Evolutionary conservation across 139 green algal genomes (phyloP), one percentile per base, ranked within the genome.

Genomic region (Coccomyxa sp.): DNA sequence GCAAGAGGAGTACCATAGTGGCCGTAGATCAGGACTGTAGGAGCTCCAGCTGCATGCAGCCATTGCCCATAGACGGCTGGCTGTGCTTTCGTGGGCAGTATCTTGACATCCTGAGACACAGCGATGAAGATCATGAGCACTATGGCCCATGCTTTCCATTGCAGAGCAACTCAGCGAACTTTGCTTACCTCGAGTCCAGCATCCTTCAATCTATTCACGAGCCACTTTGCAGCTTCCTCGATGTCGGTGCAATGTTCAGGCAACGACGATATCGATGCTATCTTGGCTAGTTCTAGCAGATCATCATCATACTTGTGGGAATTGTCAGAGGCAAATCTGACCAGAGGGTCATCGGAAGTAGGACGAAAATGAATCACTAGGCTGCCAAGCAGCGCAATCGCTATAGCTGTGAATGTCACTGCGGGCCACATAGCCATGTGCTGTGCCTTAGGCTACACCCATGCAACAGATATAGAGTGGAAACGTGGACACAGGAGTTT

Each of bases 21-120:
- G 0, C 90, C 93, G 79, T 96, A 96, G 27, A 96, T 88, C 21
- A 96, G 87, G 0, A 92, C 85, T 10, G 92, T 96, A 17, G 90
- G 91, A 32, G 79, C 28, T 3, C 68, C 82, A 18, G 68, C 32
- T 13, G 84, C 88, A 45, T 83, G 78, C 57, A 92, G 58, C 84
- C 86, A 94, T 17, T 96, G 84, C 16, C 68, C 93, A 74, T 93
- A 96, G 71, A 96, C 92, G 15, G 91, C 86, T 23, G 93, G 92
- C 25, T 91, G 89, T 0, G 89, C 77, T 27, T 82, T 84, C 0
- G 90, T 96, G 9, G 75, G 76, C 15, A 95, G 77, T 0, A 93
- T 60, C 57, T 88, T 51, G 10, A 88, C 81, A 17, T 91, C 83
- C 87, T 91, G 58, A 23, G 79, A 11, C 16, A 27, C 82, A 79